Percentiles rank a stretch among this genome's conserved stretches.
These are phyloP conservation scores for Geotrichum candidum DNA, from an alignment of 1,139 yeast genomes.

Conservation along the genomic window DNA sequence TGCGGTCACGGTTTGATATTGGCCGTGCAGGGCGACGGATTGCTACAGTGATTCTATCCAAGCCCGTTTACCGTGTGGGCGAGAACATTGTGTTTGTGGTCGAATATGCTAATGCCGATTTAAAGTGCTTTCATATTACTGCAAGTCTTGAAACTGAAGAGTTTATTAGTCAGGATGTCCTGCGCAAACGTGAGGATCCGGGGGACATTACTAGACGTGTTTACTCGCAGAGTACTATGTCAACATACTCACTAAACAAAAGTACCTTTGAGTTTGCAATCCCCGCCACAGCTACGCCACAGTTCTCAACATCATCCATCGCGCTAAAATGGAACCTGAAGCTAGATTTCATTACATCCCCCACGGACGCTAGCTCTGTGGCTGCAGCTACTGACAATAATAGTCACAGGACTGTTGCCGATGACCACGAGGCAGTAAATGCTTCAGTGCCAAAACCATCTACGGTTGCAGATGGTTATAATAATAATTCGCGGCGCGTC, in stretches of 20 bases:
- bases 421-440: constrained; percentile 6
- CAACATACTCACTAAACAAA: constrained; percentile 24
- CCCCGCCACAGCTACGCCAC: constrained; percentile 36
- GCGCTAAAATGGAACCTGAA: constrained; percentile 34
- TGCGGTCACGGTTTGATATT: constrained; percentile 32
- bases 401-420: not conserved
- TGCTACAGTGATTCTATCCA: constrained; percentile 33
- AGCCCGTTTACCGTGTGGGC: constrained; percentile 37
- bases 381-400: not conserved
- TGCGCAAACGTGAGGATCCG: constrained; percentile 4
- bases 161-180: constrained; percentile 20
- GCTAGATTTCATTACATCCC: constrained; percentile 34
- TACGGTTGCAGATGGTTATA: not conserved
- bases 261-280: constrained; percentile 31
- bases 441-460: constrained; percentile 9
- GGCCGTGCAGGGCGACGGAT: constrained; percentile 31
- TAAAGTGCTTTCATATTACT: constrained; percentile 35
- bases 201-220: constrained; percentile 18
- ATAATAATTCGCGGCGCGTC: not conserved
- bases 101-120: constrained; percentile 26
- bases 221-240: constrained; percentile 22
- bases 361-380: constrained; percentile 15
- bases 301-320: constrained; percentile 32
- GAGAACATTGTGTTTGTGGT: constrained; percentile 33
- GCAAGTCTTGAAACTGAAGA: constrained; percentile 38